Conservation (phyloP, 164 flowering plant genomes). For the Cinnamomum chago region DNA sequence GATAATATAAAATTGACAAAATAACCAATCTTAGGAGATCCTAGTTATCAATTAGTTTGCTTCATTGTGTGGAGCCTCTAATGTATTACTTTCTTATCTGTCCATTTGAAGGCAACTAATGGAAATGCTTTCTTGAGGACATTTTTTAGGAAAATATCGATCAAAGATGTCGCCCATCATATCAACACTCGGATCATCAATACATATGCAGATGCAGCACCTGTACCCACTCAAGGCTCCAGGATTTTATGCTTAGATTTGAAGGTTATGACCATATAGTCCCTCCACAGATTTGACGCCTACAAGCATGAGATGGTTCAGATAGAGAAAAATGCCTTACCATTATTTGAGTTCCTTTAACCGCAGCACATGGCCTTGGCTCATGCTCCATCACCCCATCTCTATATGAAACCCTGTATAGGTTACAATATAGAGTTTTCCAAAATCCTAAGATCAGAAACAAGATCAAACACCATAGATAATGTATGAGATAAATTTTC, state of each 20-base stretch:
- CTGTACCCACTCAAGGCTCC: neutral
- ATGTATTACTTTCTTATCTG: neutral
- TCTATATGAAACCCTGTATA: conserved; percentile 72
- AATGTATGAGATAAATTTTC: neutral
- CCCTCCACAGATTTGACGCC: neutral
- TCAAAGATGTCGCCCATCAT: neutral
- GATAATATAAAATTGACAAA: neutral
- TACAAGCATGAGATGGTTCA: neutral
- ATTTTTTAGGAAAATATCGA: neutral
- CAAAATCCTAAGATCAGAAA: neutral
- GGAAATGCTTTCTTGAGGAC: neutral
- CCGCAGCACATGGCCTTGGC: conserved; percentile 97
- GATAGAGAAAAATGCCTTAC: conserved; percentile 27
- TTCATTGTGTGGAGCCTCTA: neutral
- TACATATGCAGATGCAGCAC: neutral
- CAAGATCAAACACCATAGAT: neutral
- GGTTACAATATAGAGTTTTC: neutral
- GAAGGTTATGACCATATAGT: neutral
- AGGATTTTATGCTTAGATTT: neutral
- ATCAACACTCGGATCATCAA: neutral
- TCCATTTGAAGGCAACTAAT: neutral
- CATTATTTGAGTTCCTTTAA: conserved; percentile 96
- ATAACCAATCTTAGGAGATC: neutral
- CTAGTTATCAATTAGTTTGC: neutral
- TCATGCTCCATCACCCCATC: conserved; percentile 95